phyloP scores from a whole-genome alignment of 345 rosid species.

The Corchorus capsularis region DNA sequence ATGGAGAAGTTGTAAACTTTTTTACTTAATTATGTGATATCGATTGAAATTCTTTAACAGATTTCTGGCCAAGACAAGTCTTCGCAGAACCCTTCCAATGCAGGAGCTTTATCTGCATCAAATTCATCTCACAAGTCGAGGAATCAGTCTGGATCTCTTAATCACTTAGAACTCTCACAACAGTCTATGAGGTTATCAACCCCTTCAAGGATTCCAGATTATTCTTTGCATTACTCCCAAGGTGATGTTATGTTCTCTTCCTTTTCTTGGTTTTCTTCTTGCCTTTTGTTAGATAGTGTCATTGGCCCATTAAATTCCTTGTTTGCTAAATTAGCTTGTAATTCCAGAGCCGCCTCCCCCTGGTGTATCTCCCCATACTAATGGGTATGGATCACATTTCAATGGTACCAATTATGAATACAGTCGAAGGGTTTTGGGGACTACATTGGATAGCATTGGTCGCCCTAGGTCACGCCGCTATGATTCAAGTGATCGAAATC shows the following conservation, averaged over 20 bases:
- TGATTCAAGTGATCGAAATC: constrained; percentile 40
- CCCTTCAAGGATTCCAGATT: constrained; percentile 33
- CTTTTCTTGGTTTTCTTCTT: not conserved
- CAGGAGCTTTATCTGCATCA: constrained; percentile 17
- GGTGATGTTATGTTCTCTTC: constrained; percentile 31
- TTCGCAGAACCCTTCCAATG: constrained; percentile 31
- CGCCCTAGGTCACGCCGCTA: constrained; percentile 60
- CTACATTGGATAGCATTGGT: constrained; percentile 52
- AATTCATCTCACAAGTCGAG: constrained; percentile 41
- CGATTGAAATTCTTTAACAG: constrained; percentile 35
- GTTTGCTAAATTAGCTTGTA: constrained; percentile 26
- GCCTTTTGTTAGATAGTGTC: not conserved
- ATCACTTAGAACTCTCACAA: constrained; percentile 36
- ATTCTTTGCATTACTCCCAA: constrained; percentile 34
- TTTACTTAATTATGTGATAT: not conserved
- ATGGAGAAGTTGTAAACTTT: not conserved
- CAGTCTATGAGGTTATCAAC: constrained; percentile 39
- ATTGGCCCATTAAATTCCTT: constrained; percentile 9
- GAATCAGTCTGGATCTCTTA: constrained; percentile 33
- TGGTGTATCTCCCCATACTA: constrained; percentile 48
- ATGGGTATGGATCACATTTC: constrained; percentile 54
- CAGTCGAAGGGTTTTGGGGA: constrained; percentile 66
- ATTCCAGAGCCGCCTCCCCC: constrained; percentile 55
- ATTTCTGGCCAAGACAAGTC: constrained; percentile 86
- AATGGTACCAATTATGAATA: constrained; percentile 52